Base-by-base conservation (phyloP, 2,329 filamentous ascomycete genomes). In the Sporothrix dimorphospora region DNA sequence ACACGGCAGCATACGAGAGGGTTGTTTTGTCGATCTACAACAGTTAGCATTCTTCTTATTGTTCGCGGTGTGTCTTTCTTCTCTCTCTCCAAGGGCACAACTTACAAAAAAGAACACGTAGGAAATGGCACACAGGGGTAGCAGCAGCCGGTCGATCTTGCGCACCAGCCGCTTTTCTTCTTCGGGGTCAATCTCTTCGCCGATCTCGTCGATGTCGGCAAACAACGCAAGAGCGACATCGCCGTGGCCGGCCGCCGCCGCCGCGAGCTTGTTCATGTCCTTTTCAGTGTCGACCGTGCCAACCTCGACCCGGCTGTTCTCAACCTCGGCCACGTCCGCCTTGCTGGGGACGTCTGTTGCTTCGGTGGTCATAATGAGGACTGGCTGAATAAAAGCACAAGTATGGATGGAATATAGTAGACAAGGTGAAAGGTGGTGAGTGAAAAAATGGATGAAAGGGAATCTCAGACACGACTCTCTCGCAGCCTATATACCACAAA, bases 1-100 rank as follows among this genome's bases (percentile, higher is more conserved):
- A 90, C 67, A 91, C 88, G 24, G 89, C 89, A 0, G 90, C 89
- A 75, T 90, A 91, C 0, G 85, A 88, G 40, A 89, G 79, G 0
- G 85, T 89, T 0, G 87, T 89, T 81, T 89, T 79, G 75, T 79
- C 77, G 42, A 79, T 75, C 38, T 79, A 77, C 30, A 59, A 67
- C 14, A 12, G 55, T 59, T 27, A 61, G 59, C 5, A 21, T 19
- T 11, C n/a, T 49, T 49, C 19, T 49, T 49, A 2, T n/a, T n/a
- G 14, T 49, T 19, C 11, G 4, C 45, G 11, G 16, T 49, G 6
- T 49, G 19, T 1, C 30, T 24, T 4, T 16, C 16, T 9, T 9
- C 38, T 47, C 1, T 27, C 16, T n/a, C 7, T 5, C 38, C 38
- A 11, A 40, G 38, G 38, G 38, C 38, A 5, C 5, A 67, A 79